Base-by-base conservation (phyloP, 345 rosid species). In the Psidium guajava region DNA sequence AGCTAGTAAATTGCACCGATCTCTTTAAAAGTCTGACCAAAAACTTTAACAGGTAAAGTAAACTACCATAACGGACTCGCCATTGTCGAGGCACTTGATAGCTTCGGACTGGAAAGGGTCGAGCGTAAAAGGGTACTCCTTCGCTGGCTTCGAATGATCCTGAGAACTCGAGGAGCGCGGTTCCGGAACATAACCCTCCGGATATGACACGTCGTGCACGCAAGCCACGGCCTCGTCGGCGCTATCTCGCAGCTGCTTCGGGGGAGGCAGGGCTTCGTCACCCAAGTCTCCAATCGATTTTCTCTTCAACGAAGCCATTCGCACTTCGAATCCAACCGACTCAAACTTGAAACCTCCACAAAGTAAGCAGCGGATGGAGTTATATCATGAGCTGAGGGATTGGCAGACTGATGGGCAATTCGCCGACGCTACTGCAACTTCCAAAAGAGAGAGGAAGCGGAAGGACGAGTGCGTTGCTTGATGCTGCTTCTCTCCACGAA, bases 81-180 rank as follows among this genome's bases (percentile, higher is more conserved):
- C 96, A 64, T 89, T 92, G 88, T 92, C 91, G 73, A 97, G 99
- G 91, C 99, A 97, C 85, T 91, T 92, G 87, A 97, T 97, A 73
- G 99, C 98, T 93, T 96, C 98, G 16, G 95, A 91, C 91, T 97
- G 99, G 89, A 97, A 97, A 13, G 98, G 96, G 87, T 97, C 98
- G 74, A 97, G 99, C 82, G 95, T 85, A 85, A 97, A 97, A 8
- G 99, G 96, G 89, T 93, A 97, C 81, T 95, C 98, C 88, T 95
- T 97, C 28, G 98, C 99, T 4, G 99, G 98, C 73, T 90, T 91
- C 32, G 42, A 74, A 64, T 88, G 77, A 40, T 69, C 90, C 64
- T 54, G 87, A 80, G 59, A 85, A 84, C 84, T 53, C 9, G 90
- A 56, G 4, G 90, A 47, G 18, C 90, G 85, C 88, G 86, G 82